Evolutionary conservation across 1,139 yeast genomes (phyloP), one percentile per base, ranked within the genome.

Genomic region (Blastobotrys proliferans): DNA sequence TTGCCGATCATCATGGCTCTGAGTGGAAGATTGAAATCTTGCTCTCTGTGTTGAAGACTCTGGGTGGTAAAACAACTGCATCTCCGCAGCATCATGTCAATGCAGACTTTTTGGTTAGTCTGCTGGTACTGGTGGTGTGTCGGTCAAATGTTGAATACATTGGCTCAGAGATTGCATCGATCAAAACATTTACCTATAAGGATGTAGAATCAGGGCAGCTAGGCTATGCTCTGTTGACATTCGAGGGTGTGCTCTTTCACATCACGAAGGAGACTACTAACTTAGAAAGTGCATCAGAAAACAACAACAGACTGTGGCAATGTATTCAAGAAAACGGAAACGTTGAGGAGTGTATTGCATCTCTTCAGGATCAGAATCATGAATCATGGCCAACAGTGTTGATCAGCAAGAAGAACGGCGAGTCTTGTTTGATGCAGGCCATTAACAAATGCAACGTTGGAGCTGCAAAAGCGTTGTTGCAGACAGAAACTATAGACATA

Each of bases 81-180:
- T 6, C 30, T n/a, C n/a, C 6, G n/a, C 18, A 29, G 28, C 14
- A 40, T 69, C 1, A 44, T 2, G 69, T 87, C 10, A 92, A 83
- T 61, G 97, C 97, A 0, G 97, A 90, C 57, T 79, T 85, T 0
- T 66, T 90, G 29, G 75, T 90, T 4, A 82, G 90, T 1, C 66
- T 88, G 40, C 65, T 90, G 47, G 74, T 87, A 4, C 69, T 87
- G 65, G 88, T 86, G 1, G 72, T 88, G 1, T 72, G 81, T 8
- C 79, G 84, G 44, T 72, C 94, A 0, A 72, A 72, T 40, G 72
- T 83, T 2, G 70, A 69, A 6, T 66, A 80, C 54, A 58, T 86
- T 17, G 82, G 77, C 52, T 75, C 79, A 1, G 92, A 84, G 52
- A 57, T 88, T 6, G 72, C 68, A 41, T 86, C 85, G 57, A 70